Base-by-base conservation (phyloP, 2,329 filamentous ascomycete species). In the Xenoacremonium recifei region DNA sequence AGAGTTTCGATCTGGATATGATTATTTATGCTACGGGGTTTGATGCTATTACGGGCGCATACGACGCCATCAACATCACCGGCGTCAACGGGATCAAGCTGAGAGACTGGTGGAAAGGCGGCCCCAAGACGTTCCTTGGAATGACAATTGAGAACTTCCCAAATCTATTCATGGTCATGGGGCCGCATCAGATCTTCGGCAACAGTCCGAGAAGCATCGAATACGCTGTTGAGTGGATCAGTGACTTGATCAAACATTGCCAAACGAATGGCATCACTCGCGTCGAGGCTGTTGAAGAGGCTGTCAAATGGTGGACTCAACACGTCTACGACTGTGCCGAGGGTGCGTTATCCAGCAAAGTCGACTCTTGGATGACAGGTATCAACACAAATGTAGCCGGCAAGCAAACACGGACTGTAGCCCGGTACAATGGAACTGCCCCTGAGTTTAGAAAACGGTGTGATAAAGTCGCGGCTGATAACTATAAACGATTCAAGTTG, bases 361-460 rank as follows among this genome's bases (percentile, higher is more conserved):
- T 57, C 1, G 73, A 77, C 42, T 70, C 65, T 5, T 79, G 74
- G 75, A 74, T 77, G 71, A 78, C 73, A 15, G 75, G 75, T 1
- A 69, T 78, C 0, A 78, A 78, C 41, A 73, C 63, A 42, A 76
- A 77, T 40, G 53, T 77, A 16, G 75, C 75, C 53, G 62, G 68
- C 27, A 69, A 65, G 42, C 62, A 58, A n/a, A 62, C 76, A 23
- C 64, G 67, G 3, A 59, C 69, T 19, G 63, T 39, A 68, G 73
- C 4, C 1, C 32, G 51, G 6, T 53, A 55, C 3, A 50, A 46
- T 2, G 51, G 51, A 0, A 44, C 35, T 9, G 44, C 37, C 6
- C 35, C 44, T 4, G 49, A 54, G 37, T 53, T 44, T 11, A 43
- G 49, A 2, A 27, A 39, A 11, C 44, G 51, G 3, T 55, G 46